These are phyloP conservation scores for Emericellopsis atlantica DNA, from an alignment of 2,329 filamentous ascomycete species.

Conservation along the genomic window DNA sequence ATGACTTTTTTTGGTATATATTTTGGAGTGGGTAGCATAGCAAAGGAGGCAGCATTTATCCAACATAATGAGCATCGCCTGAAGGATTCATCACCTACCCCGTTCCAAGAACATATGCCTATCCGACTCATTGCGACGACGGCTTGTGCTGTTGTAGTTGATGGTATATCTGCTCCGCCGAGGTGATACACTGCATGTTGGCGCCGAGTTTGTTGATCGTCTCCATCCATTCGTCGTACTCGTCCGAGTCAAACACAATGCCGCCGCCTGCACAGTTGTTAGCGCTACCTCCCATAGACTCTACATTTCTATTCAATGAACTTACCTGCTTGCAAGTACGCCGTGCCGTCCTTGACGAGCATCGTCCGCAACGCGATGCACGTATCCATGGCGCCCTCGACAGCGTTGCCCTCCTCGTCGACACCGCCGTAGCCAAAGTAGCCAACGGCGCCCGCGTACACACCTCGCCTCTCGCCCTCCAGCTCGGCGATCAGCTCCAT, in stretches of 20 bases:
- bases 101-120: too few relatives aligned
- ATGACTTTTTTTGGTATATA: too few relatives aligned
- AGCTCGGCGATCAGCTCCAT: slow-evolving; percentile 97
- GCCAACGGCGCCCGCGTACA: slow-evolving; percentile 92
- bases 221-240: slow-evolving; percentile 88
- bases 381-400: slow-evolving; percentile 85
- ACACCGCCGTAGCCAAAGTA: slow-evolving; percentile 86
- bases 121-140: too few relatives aligned
- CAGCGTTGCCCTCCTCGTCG: slow-evolving; percentile 45
- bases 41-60: too few relatives aligned
- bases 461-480: slow-evolving; percentile 83
- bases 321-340: slow-evolving; percentile 73
- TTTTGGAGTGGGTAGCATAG: too few relatives aligned
- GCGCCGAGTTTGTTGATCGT: slow-evolving; percentile 87
- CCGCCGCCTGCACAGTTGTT: slow-evolving; percentile 47
- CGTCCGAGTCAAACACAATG: slow-evolving; percentile 90
- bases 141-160: slow-evolving; percentile 15
- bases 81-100: too few relatives aligned
- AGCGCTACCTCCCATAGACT: not conserved
- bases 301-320: slow-evolving; percentile 3
- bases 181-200: slow-evolving; percentile 78
- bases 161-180: slow-evolving; percentile 59
- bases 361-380: slow-evolving; percentile 77
- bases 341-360: slow-evolving; percentile 81
- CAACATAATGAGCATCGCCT: too few relatives aligned